Evolutionary conservation across 345 rosid species (phyloP).

Genomic region (Citrus sinensis): DVS_A1.0 CM039169.1:5107501-5108000

Average conservation of each 20-base stretch:
- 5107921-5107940: neutral
- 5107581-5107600: conserved; percentile 64
- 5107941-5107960: neutral
- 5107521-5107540: conserved; percentile 46
- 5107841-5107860: conserved; percentile 31
- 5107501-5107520: conserved; percentile 63
- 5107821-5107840: conserved; percentile 39
- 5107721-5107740: conserved; percentile 30
- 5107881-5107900: conserved; percentile 20
- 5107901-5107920: conserved; percentile 7
- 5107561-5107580: conserved; percentile 41
- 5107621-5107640: conserved; percentile 49
- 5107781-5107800: conserved; percentile 48
- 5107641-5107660: conserved; percentile 42
- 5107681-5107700: conserved; percentile 52
- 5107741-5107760: conserved; percentile 38
- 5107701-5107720: conserved; percentile 44
- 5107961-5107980: neutral
- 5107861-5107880: conserved; percentile 28
- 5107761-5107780: conserved; percentile 55
- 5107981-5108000: neutral
- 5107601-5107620: conserved; percentile 52
- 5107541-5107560: conserved; percentile 47
- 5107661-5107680: conserved; percentile 37
- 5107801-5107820: conserved; percentile 35